These are phyloP conservation scores for Saturnispora silvae DNA, from an alignment of 805 yeast species.

Conservation along the genomic window DNA sequence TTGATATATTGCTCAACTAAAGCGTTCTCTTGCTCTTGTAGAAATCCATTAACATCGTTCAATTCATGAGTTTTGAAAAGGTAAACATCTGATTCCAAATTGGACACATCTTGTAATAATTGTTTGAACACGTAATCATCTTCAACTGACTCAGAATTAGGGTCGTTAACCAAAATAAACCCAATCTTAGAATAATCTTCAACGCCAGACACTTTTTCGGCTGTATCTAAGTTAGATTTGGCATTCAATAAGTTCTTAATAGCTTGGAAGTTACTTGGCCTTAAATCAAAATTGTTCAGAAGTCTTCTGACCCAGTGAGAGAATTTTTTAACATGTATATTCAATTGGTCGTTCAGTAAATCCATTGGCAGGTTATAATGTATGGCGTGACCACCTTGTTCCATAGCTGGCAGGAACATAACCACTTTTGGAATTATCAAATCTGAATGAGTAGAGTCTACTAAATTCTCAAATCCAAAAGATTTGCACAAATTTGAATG, in stretches of 20 bases:
- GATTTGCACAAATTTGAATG: constrained; percentile 41
- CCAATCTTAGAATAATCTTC: constrained; percentile 33
- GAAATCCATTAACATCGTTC: constrained; percentile 27
- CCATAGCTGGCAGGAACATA: constrained; percentile 40
- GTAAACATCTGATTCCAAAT: constrained; percentile 43
- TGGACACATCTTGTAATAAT: constrained; percentile 48
- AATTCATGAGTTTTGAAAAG: constrained; percentile 42
- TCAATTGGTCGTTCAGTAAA: not conserved
- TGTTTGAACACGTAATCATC: constrained; percentile 54
- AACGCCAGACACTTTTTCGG: constrained; percentile 20
- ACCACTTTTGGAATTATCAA: constrained; percentile 18
- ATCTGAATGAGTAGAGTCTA: constrained; percentile 8
- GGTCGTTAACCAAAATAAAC: constrained; percentile 44
- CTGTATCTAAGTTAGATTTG: not conserved
- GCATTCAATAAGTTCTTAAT: constrained; percentile 7
- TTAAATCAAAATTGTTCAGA: constrained; percentile 6
- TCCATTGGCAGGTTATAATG: constrained; percentile 24
- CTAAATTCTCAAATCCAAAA: constrained; percentile 34
- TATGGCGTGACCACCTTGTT: constrained; percentile 36
- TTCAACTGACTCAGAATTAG: constrained; percentile 42
- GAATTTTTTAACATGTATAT: constrained; percentile 21
- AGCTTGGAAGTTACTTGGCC: constrained; percentile 7
- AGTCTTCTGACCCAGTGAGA: constrained; percentile 37
- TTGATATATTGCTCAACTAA: constrained; percentile 35
- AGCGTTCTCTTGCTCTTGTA: constrained; percentile 31